Evolutionary conservation across 1,284 basidiomycete genomes (phyloP), one percentile per base, ranked within the genome.

Genomic region (Heliocybe sulcata): DNA sequence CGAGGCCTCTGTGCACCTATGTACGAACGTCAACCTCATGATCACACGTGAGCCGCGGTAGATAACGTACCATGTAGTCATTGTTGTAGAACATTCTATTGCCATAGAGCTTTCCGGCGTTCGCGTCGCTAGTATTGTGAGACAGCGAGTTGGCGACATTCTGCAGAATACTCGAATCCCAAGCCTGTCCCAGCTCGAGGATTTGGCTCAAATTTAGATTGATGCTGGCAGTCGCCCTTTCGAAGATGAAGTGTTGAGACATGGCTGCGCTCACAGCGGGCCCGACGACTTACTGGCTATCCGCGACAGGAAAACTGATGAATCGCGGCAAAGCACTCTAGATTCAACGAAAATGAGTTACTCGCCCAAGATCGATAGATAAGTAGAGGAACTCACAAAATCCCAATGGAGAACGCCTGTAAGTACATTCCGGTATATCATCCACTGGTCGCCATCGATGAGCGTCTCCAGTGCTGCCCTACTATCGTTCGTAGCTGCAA

Each of bases 41-140:
- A 26, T 22, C 1, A 12, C 4, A 1, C 14, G 23, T 35, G 14
- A 22, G 16, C 12, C 29, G 25, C 52, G 23, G n/a, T 16, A 55
- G 22, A 16, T 19, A 14, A 29, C 69, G 35, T 58, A 81, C 84
- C 82, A 87, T 84, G 62, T 85, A 87, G 62, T 88, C 86, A 55
- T 81, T 82, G 20, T 73, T 72, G 63, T 77, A 87, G 65, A 88
- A 88, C 73, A 81, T 79, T 31, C 77, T 74, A 61, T 85, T 87
- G 3, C 86, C 85, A 1, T 60, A 55, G 23, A 88, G 62, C n/a
- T 69, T 64, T 0, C 83, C 83, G 2, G 75, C 74, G 60, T 86
- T 87, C n/a, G 81, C 83, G 55, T 71, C 72, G 1, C 63, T 62
- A 2, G 69, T 68, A 38, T 68, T 68, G 12, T 62, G 60, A 25